These are phyloP conservation scores for Melastoma candidum DNA, from an alignment of 441 rosid species.

Conservation along the genomic window DNA sequence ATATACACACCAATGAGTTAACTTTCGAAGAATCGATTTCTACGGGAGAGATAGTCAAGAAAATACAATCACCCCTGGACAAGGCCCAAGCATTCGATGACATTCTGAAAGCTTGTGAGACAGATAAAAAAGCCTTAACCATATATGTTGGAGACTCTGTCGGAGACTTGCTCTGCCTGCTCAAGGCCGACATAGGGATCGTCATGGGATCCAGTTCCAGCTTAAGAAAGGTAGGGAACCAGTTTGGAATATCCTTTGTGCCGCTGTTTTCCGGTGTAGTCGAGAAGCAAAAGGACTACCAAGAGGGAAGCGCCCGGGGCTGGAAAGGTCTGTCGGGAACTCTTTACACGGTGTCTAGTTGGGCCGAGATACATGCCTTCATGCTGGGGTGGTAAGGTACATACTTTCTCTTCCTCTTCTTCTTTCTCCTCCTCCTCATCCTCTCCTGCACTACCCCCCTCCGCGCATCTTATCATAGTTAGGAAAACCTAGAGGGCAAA, in stretches of 20 bases:
- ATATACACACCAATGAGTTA: conserved; percentile 77
- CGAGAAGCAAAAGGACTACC: conserved; percentile 52
- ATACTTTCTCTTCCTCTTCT: conserved; percentile 8
- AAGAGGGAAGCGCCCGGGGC: conserved; percentile 31
- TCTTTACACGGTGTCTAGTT: conserved; percentile 71
- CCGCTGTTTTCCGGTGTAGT: conserved; percentile 62
- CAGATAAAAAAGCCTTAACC: conserved; percentile 37
- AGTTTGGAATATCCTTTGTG: conserved; percentile 70
- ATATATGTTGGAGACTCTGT: conserved; percentile 82
- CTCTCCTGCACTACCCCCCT: no score
- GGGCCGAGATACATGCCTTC: conserved; percentile 93
- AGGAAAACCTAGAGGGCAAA: no score
- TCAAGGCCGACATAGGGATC: conserved; percentile 86
- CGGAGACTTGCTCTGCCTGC: conserved; percentile 80
- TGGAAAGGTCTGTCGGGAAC: conserved; percentile 70
- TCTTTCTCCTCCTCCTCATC: conserved; percentile 8
- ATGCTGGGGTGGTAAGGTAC: conserved; percentile 68
- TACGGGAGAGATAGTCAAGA: conserved; percentile 58
- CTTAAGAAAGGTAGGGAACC: conserved; percentile 67
- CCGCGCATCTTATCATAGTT: no score
- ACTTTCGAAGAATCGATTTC: conserved; percentile 52
- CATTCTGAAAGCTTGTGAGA: conserved; percentile 28
- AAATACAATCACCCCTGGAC: conserved; percentile 66
- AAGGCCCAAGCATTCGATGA: conserved; percentile 51
- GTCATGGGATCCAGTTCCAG: conserved; percentile 78